phyloP scores from a whole-genome alignment of 192 early-diverging fungal species.

The Coemansia interrupta region DNA sequence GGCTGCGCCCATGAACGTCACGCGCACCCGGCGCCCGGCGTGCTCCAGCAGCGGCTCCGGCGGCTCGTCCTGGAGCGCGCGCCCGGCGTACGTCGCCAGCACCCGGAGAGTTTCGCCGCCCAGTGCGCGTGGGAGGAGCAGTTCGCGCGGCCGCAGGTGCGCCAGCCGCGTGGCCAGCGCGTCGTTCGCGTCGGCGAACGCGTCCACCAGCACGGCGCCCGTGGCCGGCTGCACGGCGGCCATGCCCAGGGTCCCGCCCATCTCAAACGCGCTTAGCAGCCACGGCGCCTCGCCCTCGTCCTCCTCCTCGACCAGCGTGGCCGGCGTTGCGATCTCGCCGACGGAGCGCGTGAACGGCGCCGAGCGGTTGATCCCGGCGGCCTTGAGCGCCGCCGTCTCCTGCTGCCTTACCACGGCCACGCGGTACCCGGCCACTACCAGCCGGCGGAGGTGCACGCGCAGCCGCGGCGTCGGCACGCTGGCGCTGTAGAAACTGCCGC shows the following conservation, averaged over 20 bases:
- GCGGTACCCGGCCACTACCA: slow-evolving; percentile 79
- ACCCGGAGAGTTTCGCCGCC: slow-evolving; percentile 18
- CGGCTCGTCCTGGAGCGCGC: slow-evolving; percentile 22
- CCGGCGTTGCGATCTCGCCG: slow-evolving; percentile 76
- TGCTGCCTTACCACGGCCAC: slow-evolving; percentile 81
- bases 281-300: slow-evolving; percentile 78
- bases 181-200: slow-evolving; percentile 29
- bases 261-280: slow-evolving; percentile 82
- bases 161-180: slow-evolving; percentile 40
- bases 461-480: slow-evolving; percentile 78
- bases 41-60: slow-evolving; percentile 50
- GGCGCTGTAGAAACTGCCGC: slow-evolving; percentile 75
- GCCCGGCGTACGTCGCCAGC: slow-evolving; percentile 35
- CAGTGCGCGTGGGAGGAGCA: slow-evolving; percentile 18
- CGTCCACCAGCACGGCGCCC: slow-evolving; percentile 65
- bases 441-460: slow-evolving; percentile 73
- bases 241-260: slow-evolving; percentile 61
- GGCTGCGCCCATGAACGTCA: slow-evolving; percentile 19
- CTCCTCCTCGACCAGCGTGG: slow-evolving; percentile 85
- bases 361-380: slow-evolving; percentile 60
- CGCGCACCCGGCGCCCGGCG: slow-evolving; percentile 55
- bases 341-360: slow-evolving; percentile 83
- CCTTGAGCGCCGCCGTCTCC: slow-evolving; percentile 85
- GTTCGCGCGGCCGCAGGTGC: slow-evolving; percentile 37
- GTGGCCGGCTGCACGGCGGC: slow-evolving; percentile 87